Base-by-base conservation (phyloP, 1,284 basidiomycete species). In the Exobasidium rhododendri region DNA sequence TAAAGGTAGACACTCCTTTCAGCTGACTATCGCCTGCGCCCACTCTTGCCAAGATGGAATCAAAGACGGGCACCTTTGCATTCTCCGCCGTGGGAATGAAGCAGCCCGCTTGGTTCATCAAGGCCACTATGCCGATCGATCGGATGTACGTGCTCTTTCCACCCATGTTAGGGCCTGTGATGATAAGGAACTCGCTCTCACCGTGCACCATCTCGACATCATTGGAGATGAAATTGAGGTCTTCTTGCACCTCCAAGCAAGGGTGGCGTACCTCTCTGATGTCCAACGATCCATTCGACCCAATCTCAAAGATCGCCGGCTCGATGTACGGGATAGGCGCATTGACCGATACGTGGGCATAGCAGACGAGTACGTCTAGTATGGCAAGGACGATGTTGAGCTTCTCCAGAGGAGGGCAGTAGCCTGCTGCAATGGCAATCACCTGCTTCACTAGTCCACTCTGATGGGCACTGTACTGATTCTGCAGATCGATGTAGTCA, bases 1-100 rank as follows among this genome's bases (percentile, higher is more conserved):
- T 98, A 80, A 98, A 99, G 0, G 96, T 99, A 30, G 92, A 96
- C 2, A 98, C 91, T 17, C 94, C 96, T 81, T 97, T 97, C 47
- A 97, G 83, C 80, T 97, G 94, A 80, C 90, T 94, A 79, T 98
- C 96, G 0, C 96, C 96, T 0, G 96, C 96, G 5, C 96, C 96
- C 0, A 99, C 94, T 70, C 96, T 86, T 60, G 94, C 96, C 3
- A 98, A 83, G 55, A 99, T 90, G 14, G 92, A 97, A 81, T 99
- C 96, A 69, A 97, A 98, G 54, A 98, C 87, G 0, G 94, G 96
- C 11, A 98, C 75, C 47, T 85, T 83, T 0, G 94, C 96, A 20
- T 74, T 78, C 68, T 88, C 62, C 2, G 69, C 69, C 0, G 76
- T 75, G 0, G 96, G 94, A 0, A 98, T 94, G 76, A 92, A 98